Evolutionary conservation across 805 yeast species (phyloP), one percentile per base, ranked within the genome.

Genomic region (Pichia sporocuriosa): DNA sequence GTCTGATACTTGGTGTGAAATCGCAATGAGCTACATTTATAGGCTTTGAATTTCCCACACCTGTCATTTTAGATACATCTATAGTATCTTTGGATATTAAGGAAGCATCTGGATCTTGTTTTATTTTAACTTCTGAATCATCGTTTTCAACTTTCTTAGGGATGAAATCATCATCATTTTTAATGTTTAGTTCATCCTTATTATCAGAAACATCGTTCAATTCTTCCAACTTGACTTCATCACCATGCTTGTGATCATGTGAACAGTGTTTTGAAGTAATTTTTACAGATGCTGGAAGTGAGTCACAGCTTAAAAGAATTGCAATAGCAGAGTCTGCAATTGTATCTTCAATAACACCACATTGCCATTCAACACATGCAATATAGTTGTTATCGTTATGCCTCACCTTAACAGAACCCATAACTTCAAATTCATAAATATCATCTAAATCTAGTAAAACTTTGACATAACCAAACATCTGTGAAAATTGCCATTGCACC

Each of bases 251-350:
- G 17, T 47, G 49, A 2, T 46, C 46, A 31, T 62, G 65, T 4
- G 46, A 42, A 32, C 83, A 79, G 2, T 69, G 49, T 40, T 72
- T 72, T 6, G 95, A 79, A 12, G 95, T 79, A 49, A 87, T 61
- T 58, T 90, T 93, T 23, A 93, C 95, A 6, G 97, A 86, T 2
- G 96, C 95, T 10, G 96, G 96, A 0, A 96, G 80, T 0, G 96
- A 81, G 58, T 93, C 98, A 32, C 90, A 93, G 34, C 95, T 85
- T 62, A 90, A 73, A 25, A 93, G 62, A 29, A 93, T 87, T 0
- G 97, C 96, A 44, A 93, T 75, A 1, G 88, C 84, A 13, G 96
- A 81, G 56, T 93, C 99, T 0, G 98, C 98, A 48, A 93, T 76
- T 0, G 96, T 82, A 55, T 93, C 98, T 46, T 84, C 89, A 66